Evolutionary conservation across 306 rosid species (phyloP), one percentile per base, ranked within the genome.

Genomic region (Lathyrus tuberosus): DNA sequence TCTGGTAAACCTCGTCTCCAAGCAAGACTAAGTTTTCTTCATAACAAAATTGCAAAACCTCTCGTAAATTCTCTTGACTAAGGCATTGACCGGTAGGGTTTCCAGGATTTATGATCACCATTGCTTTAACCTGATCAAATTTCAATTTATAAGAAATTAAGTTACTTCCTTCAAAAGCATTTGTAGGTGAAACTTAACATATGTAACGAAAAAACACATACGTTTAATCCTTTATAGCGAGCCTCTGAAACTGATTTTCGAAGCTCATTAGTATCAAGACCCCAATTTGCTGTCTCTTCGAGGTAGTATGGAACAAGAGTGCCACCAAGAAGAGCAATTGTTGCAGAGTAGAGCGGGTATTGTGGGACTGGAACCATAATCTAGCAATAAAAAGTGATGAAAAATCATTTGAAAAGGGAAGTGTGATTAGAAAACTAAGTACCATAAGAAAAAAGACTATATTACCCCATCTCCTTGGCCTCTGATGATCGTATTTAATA

Each of bases 301-400:
- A 95, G 97, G 84, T 80, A 91, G 84, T 95, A 95, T 4, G 97
- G 96, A 75, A 95, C 97, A 83, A 95, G 95, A 75, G 97, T 67
- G 67, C 99, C 99, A 41, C 99, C 99, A 64, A 71, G 75, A 44
- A 95, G 84, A 67, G 95, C 72, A 62, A 95, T 95, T 63, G 99
- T 78, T 71, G 99, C 99, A 0, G 99, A 95, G 79, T 95, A 95
- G 67, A 95, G 99, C 6, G 99, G 99, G 86, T 95, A 95, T 54
- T 95, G 99, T 42, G 99, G 99, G 47, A 95, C 99, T 42, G 99
- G 99, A 81, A 95, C 99, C 97, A 95, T 83, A 86, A 95, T 44
- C 99, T 95, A 79, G 64, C 48, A 76, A 71, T 37, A 75, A 67
- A 60, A 52, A 69, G 70, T 72, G 68, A 73, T 31, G 30, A 47